phyloP scores from a whole-genome alignment of 192 early-diverging fungal species.

The Linnemannia zychae region DNA sequence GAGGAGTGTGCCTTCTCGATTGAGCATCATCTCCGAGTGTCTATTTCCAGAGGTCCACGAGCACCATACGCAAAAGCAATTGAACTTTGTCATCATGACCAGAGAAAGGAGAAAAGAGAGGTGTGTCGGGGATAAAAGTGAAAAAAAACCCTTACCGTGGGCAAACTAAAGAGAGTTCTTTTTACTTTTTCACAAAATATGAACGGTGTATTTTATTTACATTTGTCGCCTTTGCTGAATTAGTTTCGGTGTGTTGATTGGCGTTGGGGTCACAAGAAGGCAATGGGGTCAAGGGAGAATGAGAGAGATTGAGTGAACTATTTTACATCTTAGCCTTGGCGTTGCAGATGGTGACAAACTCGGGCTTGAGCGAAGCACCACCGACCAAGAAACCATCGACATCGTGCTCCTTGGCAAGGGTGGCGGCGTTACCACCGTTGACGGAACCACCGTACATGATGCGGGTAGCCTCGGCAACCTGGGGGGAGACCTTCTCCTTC shows the following conservation, averaged over 20 bases:
- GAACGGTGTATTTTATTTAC: neutral
- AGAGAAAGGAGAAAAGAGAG: neutral
- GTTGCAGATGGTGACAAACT: conserved; percentile 80
- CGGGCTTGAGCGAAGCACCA: conserved; percentile 96
- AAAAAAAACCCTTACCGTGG: neutral
- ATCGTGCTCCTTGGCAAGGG: conserved; percentile 85
- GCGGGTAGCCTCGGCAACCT: conserved; percentile 90
- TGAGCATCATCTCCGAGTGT: neutral
- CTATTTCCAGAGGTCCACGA: neutral
- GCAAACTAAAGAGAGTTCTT: neutral
- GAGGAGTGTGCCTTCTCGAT: neutral
- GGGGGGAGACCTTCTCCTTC: conserved; percentile 82
- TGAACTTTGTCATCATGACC: neutral
- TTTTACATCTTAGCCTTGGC: conserved; percentile 56
- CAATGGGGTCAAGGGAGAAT: neutral
- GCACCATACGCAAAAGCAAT: neutral
- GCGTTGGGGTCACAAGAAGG: neutral
- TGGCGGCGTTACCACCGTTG: conserved; percentile 87
- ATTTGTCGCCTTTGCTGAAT: neutral
- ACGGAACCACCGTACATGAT: conserved; percentile 99
- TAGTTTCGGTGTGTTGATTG: neutral
- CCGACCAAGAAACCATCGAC: conserved; percentile 99
- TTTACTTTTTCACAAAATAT: neutral
- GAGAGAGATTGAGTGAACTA: neutral
- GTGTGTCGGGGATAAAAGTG: neutral